phyloP scores from a whole-genome alignment of 495 filamentous ascomycete species.

The Lasiosphaeriaceae sp. region DNA sequence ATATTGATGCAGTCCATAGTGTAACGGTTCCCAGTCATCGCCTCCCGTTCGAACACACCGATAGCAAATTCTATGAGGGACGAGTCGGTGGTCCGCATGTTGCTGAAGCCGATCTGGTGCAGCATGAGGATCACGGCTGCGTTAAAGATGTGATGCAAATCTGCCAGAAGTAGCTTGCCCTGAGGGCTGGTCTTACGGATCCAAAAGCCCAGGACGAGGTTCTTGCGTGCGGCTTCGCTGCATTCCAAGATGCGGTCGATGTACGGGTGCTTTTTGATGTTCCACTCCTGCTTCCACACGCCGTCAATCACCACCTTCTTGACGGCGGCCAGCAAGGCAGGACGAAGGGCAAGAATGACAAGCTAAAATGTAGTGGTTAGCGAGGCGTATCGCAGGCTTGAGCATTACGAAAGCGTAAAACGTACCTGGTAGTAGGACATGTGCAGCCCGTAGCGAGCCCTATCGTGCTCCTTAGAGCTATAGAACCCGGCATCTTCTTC shows the following conservation, averaged over 20 bases:
- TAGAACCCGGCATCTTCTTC: neutral
- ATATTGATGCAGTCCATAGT: constrained; percentile 25
- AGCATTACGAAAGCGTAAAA: neutral
- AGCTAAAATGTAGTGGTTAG: constrained; percentile 23
- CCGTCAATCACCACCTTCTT: constrained; percentile 30
- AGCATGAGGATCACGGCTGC: constrained; percentile 40
- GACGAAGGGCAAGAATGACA: constrained; percentile 37
- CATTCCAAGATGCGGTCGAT: constrained; percentile 21
- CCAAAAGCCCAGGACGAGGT: constrained; percentile 28
- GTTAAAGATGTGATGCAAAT: constrained; percentile 43
- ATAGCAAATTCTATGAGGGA: constrained; percentile 26
- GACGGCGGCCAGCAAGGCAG: constrained; percentile 36
- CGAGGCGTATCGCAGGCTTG: neutral
- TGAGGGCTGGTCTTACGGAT: constrained; percentile 21
- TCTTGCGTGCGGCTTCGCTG: constrained; percentile 31
- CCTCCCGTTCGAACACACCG: constrained; percentile 25
- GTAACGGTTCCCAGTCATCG: constrained; percentile 21
- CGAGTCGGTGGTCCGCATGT: constrained; percentile 21
- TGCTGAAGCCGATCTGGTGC: constrained; percentile 30
- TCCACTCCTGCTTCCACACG: constrained; percentile 13
- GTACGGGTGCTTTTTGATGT: constrained; percentile 18
- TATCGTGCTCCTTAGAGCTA: neutral
- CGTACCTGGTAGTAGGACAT: constrained; percentile 41
- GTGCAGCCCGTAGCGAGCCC: constrained; percentile 23
- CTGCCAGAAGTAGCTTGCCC: constrained; percentile 28